Evolutionary conservation across 495 filamentous ascomycete species (phyloP).

Genomic region (Choiromyces venosus): DNA sequence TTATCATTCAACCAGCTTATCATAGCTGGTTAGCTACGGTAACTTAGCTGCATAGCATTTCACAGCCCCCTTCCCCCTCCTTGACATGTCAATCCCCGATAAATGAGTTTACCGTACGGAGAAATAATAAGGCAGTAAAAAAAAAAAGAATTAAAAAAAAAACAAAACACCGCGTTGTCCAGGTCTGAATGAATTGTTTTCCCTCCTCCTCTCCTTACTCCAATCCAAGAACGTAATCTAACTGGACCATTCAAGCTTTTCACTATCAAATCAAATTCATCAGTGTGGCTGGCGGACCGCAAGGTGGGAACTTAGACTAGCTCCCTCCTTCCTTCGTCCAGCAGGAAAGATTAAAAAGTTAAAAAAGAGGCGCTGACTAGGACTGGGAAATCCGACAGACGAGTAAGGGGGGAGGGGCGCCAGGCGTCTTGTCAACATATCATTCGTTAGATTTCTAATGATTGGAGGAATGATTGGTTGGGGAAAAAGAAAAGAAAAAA

Average conservation of each 20-base stretch:
- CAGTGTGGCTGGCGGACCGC: background rate
- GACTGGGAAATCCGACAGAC: background rate
- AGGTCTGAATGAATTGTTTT: background rate
- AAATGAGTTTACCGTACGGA: too few relatives aligned
- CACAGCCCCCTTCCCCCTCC: too few relatives aligned
- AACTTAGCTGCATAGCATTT: too few relatives aligned
- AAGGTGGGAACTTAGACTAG: background rate
- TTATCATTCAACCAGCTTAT: background rate
- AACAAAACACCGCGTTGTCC: background rate
- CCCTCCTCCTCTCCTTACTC: too few relatives aligned
- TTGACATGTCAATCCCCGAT: conserved; percentile 5
- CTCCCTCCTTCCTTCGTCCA: background rate
- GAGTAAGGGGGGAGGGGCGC: too few relatives aligned
- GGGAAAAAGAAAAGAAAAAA: background rate
- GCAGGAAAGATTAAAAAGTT: background rate
- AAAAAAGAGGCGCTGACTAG: background rate
- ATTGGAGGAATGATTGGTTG: background rate
- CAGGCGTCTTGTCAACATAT: background rate
- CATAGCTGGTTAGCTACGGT: too few relatives aligned
- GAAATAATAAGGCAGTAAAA: too few relatives aligned
- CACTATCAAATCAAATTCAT: background rate
- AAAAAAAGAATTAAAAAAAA: too few relatives aligned
- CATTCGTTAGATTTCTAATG: background rate
- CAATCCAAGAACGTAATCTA: background rate
- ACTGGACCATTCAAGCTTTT: background rate